Base-by-base conservation (phyloP, 495 filamentous ascomycete species). In the Amorphotheca resinae region DNA sequence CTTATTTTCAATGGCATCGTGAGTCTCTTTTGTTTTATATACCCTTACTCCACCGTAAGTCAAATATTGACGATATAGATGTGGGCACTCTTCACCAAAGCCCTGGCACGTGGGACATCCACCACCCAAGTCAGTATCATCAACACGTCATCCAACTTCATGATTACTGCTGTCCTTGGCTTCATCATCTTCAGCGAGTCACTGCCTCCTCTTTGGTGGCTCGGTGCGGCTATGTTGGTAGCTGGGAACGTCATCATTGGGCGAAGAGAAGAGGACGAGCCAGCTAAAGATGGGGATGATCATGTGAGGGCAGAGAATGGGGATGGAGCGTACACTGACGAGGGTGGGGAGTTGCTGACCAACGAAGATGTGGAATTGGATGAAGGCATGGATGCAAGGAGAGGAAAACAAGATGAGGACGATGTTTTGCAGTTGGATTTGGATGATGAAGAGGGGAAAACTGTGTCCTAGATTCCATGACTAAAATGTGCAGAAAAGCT, bases 231-330 rank as follows among this genome's bases (percentile, higher is more conserved):
- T 41, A 63, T 93, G 64, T 74, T 95, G 43, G 84, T 93, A 0
- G 87, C 74, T 2, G 89, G 89, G 9, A 94, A 87, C 65, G 85
- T 95, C 12, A 76, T 95, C 34, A 86, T 95, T 55, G 86, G 89
- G 7, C 69, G 82, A 53, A 74, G 85, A 48, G 84, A 89, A 37
- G 82, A 80, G 59, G 41, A 34, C 7, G 37, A 49, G 9, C 22
- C 6, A 12, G 18, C 2, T 15, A 17, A 21, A 7, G 38, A 20
- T 3, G 40, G 33, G 12, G 46, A 25, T 35, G 46, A 32, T 23
- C 31, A 36, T 8, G 14, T 5, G 1, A 45, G 42, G 20, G 42
- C 22, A 7, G 44, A 44, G 23, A 34, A 43, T 34, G 37, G 25
- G 4, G 17, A 38, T 0, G 33, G 18, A 9, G 18, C 9, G 28